phyloP scores from a whole-genome alignment of 2,329 filamentous ascomycete species.

The Apiospora sp. region DNA sequence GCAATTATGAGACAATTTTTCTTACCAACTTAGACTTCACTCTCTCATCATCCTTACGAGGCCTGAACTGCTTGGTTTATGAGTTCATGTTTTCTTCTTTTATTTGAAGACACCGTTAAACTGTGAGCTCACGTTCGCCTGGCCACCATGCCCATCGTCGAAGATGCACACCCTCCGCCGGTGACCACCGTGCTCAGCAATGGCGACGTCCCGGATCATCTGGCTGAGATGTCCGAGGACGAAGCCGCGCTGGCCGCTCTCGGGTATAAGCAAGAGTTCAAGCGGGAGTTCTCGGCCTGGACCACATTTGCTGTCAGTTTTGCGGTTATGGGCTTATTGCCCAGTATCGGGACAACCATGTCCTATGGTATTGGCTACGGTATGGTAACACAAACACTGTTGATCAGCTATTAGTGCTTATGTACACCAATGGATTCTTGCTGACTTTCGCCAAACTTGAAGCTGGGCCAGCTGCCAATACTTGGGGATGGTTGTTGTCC shows the following conservation, averaged over 20 bases:
- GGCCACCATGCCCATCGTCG: constrained; percentile 18
- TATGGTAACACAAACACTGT: constrained; percentile 23
- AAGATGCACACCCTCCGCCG: constrained; percentile 29
- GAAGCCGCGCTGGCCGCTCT: constrained; percentile 69
- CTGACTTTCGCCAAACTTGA: constrained; percentile 16
- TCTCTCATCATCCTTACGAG: not conserved
- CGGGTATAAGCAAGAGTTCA: constrained; percentile 55
- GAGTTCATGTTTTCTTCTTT: not conserved
- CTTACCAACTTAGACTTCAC: not conserved
- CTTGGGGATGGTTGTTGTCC: constrained; percentile 79
- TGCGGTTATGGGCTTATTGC: constrained; percentile 74
- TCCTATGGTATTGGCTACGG: constrained; percentile 69
- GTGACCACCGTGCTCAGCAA: constrained; percentile 40
- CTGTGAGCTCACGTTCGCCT: not conserved
- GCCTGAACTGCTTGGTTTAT: not conserved
- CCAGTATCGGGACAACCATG: constrained; percentile 75
- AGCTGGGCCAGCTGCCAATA: constrained; percentile 63
- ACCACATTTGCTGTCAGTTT: constrained; percentile 79
- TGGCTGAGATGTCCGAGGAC: constrained; percentile 51
- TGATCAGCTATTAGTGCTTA: not conserved
- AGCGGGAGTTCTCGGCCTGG: constrained; percentile 76
- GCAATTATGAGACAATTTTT: not conserved
- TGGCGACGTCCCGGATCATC: constrained; percentile 38
- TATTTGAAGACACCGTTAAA: not conserved
- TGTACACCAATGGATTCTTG: not conserved